Evolutionary conservation across 2,329 filamentous ascomycete genomes (phyloP), one percentile per base, ranked within the genome.

Genomic region (Microsporum audouinii): DNA sequence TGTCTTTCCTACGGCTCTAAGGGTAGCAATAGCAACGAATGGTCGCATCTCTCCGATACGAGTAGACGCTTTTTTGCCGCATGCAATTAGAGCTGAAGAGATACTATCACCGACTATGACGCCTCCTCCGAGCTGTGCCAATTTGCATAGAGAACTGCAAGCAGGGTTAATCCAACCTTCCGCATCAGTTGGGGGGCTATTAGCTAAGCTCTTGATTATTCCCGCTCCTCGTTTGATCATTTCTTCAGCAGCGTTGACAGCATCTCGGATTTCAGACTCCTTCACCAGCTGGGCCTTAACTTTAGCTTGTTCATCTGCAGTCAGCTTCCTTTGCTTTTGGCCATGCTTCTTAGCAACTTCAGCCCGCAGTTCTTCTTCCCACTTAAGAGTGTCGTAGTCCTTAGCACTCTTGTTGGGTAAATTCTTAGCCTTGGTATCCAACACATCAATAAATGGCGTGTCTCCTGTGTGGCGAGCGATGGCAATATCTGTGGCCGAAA

Each of bases 301-400:
- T 73, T 96, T 97, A 34, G 87, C 83, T 66, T 87, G 87, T 69
- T 99, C 92, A 39, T 97, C 94, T 0, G 89, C 76, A 0, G 89
- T 94, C 7, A 97, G 83, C 75, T 96, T 99, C 77, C 91, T 92
- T 68, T 90, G 85, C 63, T 88, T 84, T 53, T 76, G 73, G 0
- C 92, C 92, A 73, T 92, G 96, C 78, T 97, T 99, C 71, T 89
- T 82, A n/a, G 91, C 91, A 45, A 99, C 76, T 68, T 96, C 90
- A 43, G 84, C 82, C 61, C 91, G 82, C 5, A 99, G 80, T 65
- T 99, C 94, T 71, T 92, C 88, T 74, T 99, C 94, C 94, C 95
- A 99, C 74, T 96, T 96, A 45, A 96, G 75, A 1, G 90, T 95
- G 68, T 99, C 90, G 68, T 96, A 96, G 71, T 97, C 94, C 72